These are phyloP conservation scores for Diplocarpon mali DNA, from an alignment of 2,329 filamentous ascomycete species.

Conservation along the genomic window DNA sequence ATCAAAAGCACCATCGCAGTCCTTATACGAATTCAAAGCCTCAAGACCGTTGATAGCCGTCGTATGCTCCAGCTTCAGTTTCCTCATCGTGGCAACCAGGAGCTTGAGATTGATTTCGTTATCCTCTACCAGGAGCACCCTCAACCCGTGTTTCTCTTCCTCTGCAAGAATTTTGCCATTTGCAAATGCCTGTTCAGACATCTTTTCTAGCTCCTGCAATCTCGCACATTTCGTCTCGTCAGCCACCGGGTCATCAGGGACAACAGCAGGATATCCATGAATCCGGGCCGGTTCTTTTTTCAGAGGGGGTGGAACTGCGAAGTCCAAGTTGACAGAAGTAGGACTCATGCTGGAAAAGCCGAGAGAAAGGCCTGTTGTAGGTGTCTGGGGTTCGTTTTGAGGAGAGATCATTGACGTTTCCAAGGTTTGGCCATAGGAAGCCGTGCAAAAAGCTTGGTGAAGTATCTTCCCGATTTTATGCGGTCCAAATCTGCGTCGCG, in stretches of 20 bases:
- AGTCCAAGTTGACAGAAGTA: constrained; percentile 7
- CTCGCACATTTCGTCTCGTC: neutral
- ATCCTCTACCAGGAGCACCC: constrained; percentile 32
- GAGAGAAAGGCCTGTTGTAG: neutral
- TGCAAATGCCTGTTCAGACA: neutral
- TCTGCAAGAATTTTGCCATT: neutral
- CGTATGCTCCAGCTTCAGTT: constrained; percentile 26
- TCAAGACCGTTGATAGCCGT: constrained; percentile 36
- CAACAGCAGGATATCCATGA: neutral
- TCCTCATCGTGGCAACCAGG: constrained; percentile 25
- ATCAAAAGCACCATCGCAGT: constrained; percentile 27
- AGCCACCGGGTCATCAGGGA: neutral
- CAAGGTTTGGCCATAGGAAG: neutral
- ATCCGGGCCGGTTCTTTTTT: neutral
- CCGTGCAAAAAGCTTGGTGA: constrained; percentile 16
- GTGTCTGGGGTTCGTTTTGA: neutral
- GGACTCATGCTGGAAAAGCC: neutral
- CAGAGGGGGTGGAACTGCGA: constrained; percentile 1
- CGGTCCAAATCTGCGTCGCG: constrained; percentile 17
- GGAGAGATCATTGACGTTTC: neutral
- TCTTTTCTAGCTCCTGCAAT: neutral
- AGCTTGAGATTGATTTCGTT: constrained; percentile 32
- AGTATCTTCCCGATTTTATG: constrained; percentile 23
- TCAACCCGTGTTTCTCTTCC: constrained; percentile 10
- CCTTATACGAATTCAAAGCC: constrained; percentile 32